Evolutionary conservation across 2,329 filamentous ascomycete species (phyloP).

Genomic region (Chrysosporium keratinophilum): DNA sequence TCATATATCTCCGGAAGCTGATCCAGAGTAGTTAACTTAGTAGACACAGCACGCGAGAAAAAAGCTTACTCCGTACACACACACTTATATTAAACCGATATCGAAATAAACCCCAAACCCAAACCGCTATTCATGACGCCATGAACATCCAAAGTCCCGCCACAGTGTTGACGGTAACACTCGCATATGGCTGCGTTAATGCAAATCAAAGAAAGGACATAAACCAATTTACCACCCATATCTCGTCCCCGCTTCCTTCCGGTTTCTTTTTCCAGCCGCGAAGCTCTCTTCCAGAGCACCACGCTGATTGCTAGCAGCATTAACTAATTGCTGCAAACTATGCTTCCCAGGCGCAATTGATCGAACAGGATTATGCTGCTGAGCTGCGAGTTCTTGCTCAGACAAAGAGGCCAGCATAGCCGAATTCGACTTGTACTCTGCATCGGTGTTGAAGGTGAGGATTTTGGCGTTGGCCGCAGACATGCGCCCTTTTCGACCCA

Average conservation of each 20-base stretch:
- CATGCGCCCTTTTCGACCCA: constrained; percentile 51
- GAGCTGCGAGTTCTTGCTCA: constrained; percentile 37
- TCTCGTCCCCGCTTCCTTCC: constrained; percentile 66
- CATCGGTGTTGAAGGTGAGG: constrained; percentile 79
- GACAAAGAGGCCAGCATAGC: constrained; percentile 59
- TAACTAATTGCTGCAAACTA: constrained; percentile 76
- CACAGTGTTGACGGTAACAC: no score
- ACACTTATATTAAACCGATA: no score
- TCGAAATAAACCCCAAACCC: no score
- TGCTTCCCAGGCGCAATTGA: constrained; percentile 80
- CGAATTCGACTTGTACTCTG: constrained; percentile 80
- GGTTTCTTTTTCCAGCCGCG: constrained; percentile 65
- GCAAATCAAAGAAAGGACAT: neutral
- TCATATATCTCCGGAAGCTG: no score
- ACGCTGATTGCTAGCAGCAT: constrained; percentile 67
- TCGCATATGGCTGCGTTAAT: no score
- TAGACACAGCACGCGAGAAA: no score
- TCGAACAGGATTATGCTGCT: constrained; percentile 71
- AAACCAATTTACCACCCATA: constrained; percentile 63
- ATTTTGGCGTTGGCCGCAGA: constrained; percentile 50
- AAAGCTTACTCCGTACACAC: no score
- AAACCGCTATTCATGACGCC: no score
- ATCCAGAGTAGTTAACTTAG: no score
- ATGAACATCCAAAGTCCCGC: no score
- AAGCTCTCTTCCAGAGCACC: constrained; percentile 90